Base-by-base conservation (phyloP, 805 yeast species). In the Starmerella etchellsii region DNA sequence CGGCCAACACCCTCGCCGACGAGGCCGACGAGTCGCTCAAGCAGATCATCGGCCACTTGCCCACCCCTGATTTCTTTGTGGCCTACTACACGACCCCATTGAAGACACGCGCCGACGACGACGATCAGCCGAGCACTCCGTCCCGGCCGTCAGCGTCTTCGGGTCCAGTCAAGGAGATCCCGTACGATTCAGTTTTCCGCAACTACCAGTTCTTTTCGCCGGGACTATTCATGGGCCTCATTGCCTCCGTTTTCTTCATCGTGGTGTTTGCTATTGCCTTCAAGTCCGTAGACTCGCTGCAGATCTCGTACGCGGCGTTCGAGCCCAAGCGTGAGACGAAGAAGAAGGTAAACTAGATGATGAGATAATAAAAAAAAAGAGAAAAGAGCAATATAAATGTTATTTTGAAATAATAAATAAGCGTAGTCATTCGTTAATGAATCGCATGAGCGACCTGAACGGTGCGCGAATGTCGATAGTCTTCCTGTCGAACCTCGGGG, bases 161-260 rank as follows among this genome's bases (percentile, higher is more conserved):
- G 28, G 26, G 44, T 11, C 42, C 36, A n/a, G 23, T 37, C 31
- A 42, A 29, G 8, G 32, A 36, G 27, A 34, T 36, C 19, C 42
- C 39, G 27, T 44, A 40, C 39, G 46, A 38, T 37, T 58, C 64
- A 13, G 60, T 81, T 42, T 79, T 81, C 59, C 70, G 74, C 43
- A 65, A 69, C 45, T 81, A 81, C 60, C 71, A 71, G 53, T 78
- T 75, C 58, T 81, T 83, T 65, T 70, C 84, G 11, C 77, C 87
- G 14, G 96, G 94, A 18, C 66, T 88, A 44, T 74, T 82, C 63
- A 79, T 81, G 76, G 70, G 79, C 41, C 61, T 79, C 44, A 60
- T 87, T 32, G 84, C 83, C 15, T 67, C 83, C 2, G 58, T 70
- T 11, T 59, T 82, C 46, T 64, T 85, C 48, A 42, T 82, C 18